Evolutionary conservation across 1,284 basidiomycete species (phyloP), one percentile per base, ranked within the genome.

Genomic region (Porodaedalea pini): DNA sequence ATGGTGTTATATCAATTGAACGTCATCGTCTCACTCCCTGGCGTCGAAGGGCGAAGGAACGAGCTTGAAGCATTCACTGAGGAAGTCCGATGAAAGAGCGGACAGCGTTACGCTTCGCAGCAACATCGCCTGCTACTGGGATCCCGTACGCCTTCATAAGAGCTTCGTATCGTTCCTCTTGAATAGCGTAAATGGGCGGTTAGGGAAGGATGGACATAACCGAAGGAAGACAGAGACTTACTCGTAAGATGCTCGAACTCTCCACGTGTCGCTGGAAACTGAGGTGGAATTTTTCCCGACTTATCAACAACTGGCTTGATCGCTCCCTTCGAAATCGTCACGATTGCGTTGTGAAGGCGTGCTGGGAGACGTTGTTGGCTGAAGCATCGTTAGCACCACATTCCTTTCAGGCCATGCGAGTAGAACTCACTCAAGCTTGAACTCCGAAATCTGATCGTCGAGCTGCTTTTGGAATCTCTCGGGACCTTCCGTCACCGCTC

Each of bases 241-340:
- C 73, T 74, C 7, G 71, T 75, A 27, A 75, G 63, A 56, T 73
- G 71, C 58, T 74, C 73, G 56, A 74, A 74, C 61, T 75, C 73
- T 56, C 73, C 73, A 64, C 72, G 71, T 2, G 73, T 74, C 2
- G 63, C 68, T 17, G 73, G 73, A 64, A 71, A 73, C 58, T 73
- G 71, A 19, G 60, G 59, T 6, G 72, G 71, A 2, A 66, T 54
- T 63, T 74, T 74, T 2, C 73, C 71, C 51, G 67, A 69, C 19
- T 68, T 66, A 61, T 68, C 68, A 15, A 66, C 60, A 2, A 68
- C 67, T 15, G 71, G 64, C 58, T 66, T 65, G 56, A 75, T 69
- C 27, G 58, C 41, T 58, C 61, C 63, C 65, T 74, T 72, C 32
- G 70, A 69, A 49, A 65, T 61, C 1, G 66, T 68, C 43, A 68